Percentiles rank a stretch among this genome's conserved stretches.
These are phyloP conservation scores for Dryas octopetala DNA, from an alignment of 306 rosid genomes.

Conservation along the genomic window DNA sequence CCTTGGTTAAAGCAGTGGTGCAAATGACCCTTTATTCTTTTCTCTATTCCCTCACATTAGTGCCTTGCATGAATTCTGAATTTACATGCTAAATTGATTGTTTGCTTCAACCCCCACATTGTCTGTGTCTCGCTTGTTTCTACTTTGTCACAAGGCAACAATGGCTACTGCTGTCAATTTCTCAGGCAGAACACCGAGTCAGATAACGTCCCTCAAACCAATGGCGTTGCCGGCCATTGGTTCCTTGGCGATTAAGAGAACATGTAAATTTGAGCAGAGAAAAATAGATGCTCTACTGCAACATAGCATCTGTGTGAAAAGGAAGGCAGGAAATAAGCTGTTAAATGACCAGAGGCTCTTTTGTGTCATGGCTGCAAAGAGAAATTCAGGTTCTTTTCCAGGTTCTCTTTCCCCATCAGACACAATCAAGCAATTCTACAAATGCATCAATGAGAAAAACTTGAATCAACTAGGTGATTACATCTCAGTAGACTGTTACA, in stretches of 20 bases:
- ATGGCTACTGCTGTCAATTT: constrained; percentile 36
- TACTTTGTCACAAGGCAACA: not conserved
- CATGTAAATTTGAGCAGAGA: constrained; percentile 28
- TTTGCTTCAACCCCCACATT: constrained; percentile 11
- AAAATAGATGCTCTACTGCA: constrained; percentile 15
- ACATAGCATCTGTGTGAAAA: constrained; percentile 10
- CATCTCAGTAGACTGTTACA: constrained; percentile 52
- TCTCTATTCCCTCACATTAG: constrained; percentile 22
- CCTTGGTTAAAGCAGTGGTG: constrained; percentile 38
- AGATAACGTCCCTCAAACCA: constrained; percentile 21
- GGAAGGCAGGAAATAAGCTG: constrained; percentile 15
- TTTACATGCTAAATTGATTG: not conserved
- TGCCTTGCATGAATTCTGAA: not conserved
- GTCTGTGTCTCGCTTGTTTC: not conserved
- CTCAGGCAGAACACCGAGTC: constrained; percentile 28
- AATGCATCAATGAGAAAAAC: constrained; percentile 61
- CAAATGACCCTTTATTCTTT: constrained; percentile 38
- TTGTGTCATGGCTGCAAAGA: constrained; percentile 25
- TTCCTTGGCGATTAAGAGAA: constrained; percentile 18
- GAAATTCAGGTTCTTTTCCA: not conserved
- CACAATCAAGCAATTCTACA: constrained; percentile 44
- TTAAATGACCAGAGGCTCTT: constrained; percentile 13
- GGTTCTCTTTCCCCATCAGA: constrained; percentile 43
- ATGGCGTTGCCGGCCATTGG: constrained; percentile 12
- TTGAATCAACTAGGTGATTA: constrained; percentile 37